Conservation (phyloP, 139 green algal genomes). For the Chlorella sp. region DNA sequence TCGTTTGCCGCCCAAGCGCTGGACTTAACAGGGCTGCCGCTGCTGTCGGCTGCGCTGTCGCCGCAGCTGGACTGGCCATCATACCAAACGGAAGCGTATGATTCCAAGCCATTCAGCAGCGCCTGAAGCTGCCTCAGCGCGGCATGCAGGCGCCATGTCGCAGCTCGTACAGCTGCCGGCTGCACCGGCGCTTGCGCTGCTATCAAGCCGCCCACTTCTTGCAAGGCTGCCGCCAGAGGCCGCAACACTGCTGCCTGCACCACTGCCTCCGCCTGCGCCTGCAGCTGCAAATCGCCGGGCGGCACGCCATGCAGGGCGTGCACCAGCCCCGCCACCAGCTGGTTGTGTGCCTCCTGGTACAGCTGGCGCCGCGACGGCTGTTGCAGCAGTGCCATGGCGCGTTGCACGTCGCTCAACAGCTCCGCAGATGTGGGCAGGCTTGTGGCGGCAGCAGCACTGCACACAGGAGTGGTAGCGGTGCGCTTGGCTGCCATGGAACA, state of each 20-base stretch:
- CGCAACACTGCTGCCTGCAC: conserved; percentile 7
- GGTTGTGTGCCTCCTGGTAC: conserved; percentile 4
- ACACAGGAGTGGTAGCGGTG: too few species aligned
- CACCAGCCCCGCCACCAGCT: conserved; percentile 23
- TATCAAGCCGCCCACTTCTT: background rate
- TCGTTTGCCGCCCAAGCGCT: background rate
- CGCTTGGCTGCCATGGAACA: background rate
- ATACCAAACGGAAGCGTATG: background rate
- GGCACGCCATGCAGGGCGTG: conserved; percentile 22
- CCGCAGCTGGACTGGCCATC: background rate
- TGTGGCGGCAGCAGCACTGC: background rate
- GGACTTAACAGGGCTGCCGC: too few species aligned
- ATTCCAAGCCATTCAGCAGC: conserved; percentile 35
- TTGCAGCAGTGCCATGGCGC: conserved; percentile 18
- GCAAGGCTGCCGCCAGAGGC: conserved; percentile 6
- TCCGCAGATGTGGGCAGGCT: background rate
- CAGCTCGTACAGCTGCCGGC: background rate
- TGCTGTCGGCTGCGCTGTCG: background rate
- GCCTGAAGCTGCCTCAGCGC: conserved; percentile 25
- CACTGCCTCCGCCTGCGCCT: background rate
- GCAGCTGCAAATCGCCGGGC: background rate
- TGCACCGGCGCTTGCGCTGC: background rate
- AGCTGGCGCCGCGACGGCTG: background rate
- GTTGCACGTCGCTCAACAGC: conserved; percentile 11
- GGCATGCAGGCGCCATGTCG: conserved; percentile 12